phyloP scores from a whole-genome alignment of 2,329 filamentous ascomycete genomes.

The Rhinocladiella similis region DNA sequence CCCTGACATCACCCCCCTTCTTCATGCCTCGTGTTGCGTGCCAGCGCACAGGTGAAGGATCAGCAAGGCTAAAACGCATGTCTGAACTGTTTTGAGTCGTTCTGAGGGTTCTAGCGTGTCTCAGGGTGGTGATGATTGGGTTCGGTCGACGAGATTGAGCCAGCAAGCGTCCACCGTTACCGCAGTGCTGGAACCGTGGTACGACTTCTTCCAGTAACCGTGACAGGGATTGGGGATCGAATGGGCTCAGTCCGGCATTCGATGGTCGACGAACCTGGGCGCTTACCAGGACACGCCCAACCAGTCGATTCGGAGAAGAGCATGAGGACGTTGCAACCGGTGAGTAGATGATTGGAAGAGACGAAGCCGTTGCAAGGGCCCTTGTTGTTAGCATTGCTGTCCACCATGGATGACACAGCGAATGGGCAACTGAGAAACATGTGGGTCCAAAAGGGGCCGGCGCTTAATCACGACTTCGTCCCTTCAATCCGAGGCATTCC shows the following conservation, averaged over 20 bases:
- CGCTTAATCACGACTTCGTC: no score
- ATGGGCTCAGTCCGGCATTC: neutral
- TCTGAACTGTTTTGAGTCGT: neutral
- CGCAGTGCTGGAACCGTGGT: slow-evolving; percentile 22
- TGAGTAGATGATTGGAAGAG: slow-evolving; percentile 1
- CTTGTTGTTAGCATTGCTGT: neutral
- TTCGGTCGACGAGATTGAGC: neutral
- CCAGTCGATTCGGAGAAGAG: slow-evolving; percentile 12
- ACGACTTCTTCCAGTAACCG: neutral
- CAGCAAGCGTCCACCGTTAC: slow-evolving; percentile 16
- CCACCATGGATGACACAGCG: neutral
- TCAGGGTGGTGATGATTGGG: neutral
- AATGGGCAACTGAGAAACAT: neutral
- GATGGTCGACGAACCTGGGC: slow-evolving; percentile 1
- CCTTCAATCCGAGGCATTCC: no score
- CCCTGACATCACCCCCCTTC: neutral
- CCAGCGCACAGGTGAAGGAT: slow-evolving; percentile 10
- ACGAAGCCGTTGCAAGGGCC: neutral
- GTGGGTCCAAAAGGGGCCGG: neutral
- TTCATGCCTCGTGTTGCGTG: slow-evolving; percentile 2
- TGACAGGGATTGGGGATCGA: slow-evolving; percentile 1
- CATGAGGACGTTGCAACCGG: slow-evolving; percentile 6
- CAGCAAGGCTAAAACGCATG: slow-evolving; percentile 6
- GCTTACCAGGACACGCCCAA: slow-evolving; percentile 21
- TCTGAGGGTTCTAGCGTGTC: neutral